Percentiles rank a stretch among this genome's conserved stretches.
Conservation (phyloP, 2,329 filamentous ascomycete species). For the Polytolypa hystricis region DNA sequence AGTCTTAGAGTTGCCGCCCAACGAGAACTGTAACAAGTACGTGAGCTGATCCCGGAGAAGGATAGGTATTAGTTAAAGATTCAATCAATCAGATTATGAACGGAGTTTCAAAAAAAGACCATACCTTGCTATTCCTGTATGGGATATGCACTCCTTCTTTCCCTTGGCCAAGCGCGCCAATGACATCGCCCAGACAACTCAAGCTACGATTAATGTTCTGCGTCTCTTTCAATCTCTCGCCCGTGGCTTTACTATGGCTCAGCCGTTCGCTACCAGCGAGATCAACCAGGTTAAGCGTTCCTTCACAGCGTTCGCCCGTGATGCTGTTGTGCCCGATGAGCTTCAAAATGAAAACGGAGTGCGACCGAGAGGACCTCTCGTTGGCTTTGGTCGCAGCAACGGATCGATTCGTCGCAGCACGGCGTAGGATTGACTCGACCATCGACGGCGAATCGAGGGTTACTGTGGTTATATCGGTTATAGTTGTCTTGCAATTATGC, state of each 20-base stretch:
- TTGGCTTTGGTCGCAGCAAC: slow-evolving; percentile 97
- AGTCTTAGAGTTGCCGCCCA: slow-evolving; percentile 92
- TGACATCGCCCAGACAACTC: slow-evolving; percentile 86
- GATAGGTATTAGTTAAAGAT: not conserved
- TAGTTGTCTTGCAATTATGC: slow-evolving; percentile 65
- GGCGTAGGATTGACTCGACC: slow-evolving; percentile 67
- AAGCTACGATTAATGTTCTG: slow-evolving; percentile 96
- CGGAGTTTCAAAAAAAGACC: slow-evolving; percentile 12
- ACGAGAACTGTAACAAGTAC: slow-evolving; percentile 84
- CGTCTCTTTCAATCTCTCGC: slow-evolving; percentile 81
- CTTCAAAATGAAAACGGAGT: slow-evolving; percentile 87
- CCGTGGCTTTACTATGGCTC: slow-evolving; percentile 75
- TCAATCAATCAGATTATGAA: not conserved
- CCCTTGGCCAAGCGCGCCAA: slow-evolving; percentile 78
- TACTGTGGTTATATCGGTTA: slow-evolving; percentile 69
- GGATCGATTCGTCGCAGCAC: slow-evolving; percentile 75
- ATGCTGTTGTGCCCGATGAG: slow-evolving; percentile 55
- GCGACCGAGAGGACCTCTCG: slow-evolving; percentile 83
- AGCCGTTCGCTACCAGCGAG: slow-evolving; percentile 85
- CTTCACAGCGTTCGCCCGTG: slow-evolving; percentile 76
- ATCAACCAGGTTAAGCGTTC: slow-evolving; percentile 90
- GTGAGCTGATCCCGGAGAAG: slow-evolving; percentile 57
- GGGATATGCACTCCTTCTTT: slow-evolving; percentile 71
- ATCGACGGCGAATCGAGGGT: slow-evolving; percentile 65
- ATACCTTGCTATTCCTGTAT: slow-evolving; percentile 85